Conservation (phyloP, 2,329 filamentous ascomycete genomes). For the Trichophyton verrucosum region DNA sequence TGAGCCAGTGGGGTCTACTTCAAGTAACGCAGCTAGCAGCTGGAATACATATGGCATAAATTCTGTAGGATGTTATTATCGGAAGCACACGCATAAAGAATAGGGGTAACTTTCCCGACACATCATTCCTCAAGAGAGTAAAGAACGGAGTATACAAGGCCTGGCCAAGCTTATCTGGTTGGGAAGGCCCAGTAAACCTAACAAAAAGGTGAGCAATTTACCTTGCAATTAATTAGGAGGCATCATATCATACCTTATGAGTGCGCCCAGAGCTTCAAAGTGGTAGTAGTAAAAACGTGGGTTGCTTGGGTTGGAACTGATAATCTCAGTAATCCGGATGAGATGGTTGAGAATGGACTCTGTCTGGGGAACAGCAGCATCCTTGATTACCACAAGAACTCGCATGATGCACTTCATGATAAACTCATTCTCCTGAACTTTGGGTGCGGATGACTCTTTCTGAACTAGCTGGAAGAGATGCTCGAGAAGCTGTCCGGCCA, state of each 20-base stretch:
- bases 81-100: constrained; percentile 14
- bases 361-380: constrained; percentile 59
- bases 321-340: constrained; percentile 79
- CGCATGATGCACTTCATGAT: constrained; percentile 98
- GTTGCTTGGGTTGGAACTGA: constrained; percentile 91
- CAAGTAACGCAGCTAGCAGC: constrained; percentile 78
- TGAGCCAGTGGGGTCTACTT: constrained; percentile 66
- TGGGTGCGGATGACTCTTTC: constrained; percentile 69
- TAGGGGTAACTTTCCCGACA: constrained; percentile 49
- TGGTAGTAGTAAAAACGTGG: constrained; percentile 97
- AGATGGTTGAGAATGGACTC: constrained; percentile 74
- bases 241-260: constrained; percentile 50
- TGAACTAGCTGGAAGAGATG: constrained; percentile 89
- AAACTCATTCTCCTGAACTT: constrained; percentile 98
- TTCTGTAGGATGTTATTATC: constrained; percentile 42
- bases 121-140: constrained; percentile 63
- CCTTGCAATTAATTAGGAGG: neutral
- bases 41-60: constrained; percentile 97
- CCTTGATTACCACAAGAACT: constrained; percentile 85
- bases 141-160: constrained; percentile 76
- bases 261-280: constrained; percentile 84
- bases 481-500: constrained; percentile 73
- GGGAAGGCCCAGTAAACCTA: constrained; percentile 53
- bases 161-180: constrained; percentile 63
- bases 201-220: constrained; percentile 8